Percentiles rank a stretch among this genome's conserved stretches.
Conservation (phyloP, 306 rosid genomes). For the Cucumis melo region DNA sequence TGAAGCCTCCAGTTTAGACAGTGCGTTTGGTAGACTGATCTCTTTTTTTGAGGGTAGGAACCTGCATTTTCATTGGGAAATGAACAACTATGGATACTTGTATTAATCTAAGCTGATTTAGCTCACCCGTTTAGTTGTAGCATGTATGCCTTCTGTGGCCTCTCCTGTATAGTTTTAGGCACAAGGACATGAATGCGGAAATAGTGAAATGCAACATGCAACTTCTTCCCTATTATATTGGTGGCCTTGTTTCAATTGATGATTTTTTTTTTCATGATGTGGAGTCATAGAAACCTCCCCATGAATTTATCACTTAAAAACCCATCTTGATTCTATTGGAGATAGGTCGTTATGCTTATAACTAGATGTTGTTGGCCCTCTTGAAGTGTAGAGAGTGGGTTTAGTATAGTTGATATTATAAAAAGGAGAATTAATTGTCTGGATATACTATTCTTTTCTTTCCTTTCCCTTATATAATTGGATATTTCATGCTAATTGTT, state of each 20-base stretch:
- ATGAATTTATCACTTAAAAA: not conserved
- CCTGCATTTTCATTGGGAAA: no score
- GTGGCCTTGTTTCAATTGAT: not conserved
- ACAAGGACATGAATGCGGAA: not conserved
- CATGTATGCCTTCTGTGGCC: no score
- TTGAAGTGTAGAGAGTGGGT: no score
- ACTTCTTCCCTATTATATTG: not conserved
- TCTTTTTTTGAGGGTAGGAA: no score
- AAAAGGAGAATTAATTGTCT: not conserved
- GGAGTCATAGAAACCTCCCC: not conserved
- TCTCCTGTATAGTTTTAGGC: no score
- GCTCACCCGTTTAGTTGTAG: no score
- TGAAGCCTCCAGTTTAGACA: no score
- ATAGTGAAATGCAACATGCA: not conserved
- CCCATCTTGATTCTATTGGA: not conserved
- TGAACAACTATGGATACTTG: no score
- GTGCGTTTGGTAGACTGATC: no score
- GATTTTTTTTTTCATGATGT: not conserved
- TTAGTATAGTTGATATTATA: no score
- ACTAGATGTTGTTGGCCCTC: not conserved
- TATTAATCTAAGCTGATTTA: no score
- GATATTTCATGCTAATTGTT: not conserved
- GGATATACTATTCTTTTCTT: not conserved
- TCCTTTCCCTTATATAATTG: not conserved
- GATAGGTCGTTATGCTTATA: not conserved